phyloP scores from a whole-genome alignment of 805 yeast genomes.

The Debaryomyces hansenii region DNA sequence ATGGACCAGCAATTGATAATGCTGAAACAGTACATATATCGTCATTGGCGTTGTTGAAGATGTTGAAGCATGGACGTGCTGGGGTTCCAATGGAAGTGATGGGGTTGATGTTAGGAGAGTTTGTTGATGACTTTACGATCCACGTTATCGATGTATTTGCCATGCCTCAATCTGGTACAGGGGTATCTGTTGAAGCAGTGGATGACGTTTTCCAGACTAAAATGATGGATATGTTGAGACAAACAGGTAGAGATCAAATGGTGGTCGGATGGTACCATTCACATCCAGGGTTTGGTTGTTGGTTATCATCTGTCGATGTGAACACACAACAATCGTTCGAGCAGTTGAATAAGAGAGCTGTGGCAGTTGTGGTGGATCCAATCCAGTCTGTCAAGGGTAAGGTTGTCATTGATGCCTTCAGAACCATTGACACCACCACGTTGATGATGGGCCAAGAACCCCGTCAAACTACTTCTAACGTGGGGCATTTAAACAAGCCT shows the following conservation, averaged over 20 bases:
- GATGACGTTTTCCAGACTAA: constrained; percentile 98
- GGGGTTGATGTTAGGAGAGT: constrained; percentile 99
- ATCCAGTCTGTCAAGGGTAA: constrained; percentile 98
- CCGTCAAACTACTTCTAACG: constrained; percentile 93
- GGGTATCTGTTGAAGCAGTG: constrained; percentile 98
- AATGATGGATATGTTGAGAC: constrained; percentile 99
- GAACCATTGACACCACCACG: constrained; percentile 84
- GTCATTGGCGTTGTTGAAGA: constrained; percentile 88
- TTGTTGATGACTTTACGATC: constrained; percentile 95
- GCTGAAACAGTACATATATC: constrained; percentile 97
- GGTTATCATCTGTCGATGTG: constrained; percentile 97
- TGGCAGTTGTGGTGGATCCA: constrained; percentile 98
- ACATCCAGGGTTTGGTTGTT: constrained; percentile 99
- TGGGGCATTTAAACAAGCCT: constrained; percentile 94
- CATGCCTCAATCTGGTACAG: constrained; percentile 99
- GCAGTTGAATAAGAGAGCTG: constrained; percentile 92
- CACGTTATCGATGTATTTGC: constrained; percentile 98
- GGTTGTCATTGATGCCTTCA: constrained; percentile 97
- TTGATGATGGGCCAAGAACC: constrained; percentile 97
- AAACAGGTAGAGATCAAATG: constrained; percentile 98
- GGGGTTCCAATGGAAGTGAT: constrained; percentile 81
- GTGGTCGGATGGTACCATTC: constrained; percentile 99
- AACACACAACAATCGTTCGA: constrained; percentile 98
- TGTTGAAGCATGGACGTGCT: constrained; percentile 96
- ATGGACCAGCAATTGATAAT: constrained; percentile 86